These are phyloP conservation scores for Casuarina equisetifolia DNA, from an alignment of 306 rosid genomes.

Conservation along the genomic window DNA sequence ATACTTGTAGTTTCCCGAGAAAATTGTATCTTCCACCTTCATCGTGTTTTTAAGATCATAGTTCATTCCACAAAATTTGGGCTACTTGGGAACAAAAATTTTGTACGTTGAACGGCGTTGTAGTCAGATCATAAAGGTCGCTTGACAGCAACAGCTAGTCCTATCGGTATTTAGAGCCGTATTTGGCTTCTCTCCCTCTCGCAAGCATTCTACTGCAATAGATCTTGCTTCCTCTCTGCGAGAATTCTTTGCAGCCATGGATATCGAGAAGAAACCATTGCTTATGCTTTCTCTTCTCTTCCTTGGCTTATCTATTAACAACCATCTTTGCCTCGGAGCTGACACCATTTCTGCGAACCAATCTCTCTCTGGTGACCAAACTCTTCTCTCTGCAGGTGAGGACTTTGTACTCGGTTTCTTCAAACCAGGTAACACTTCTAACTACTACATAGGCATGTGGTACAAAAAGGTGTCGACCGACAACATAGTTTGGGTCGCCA, in stretches of 20 bases:
- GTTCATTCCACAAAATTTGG: no score
- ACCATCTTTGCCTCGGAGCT: slow-evolving; percentile 32
- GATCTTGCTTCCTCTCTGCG: slow-evolving; percentile 1
- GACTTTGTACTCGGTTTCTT: slow-evolving; percentile 60
- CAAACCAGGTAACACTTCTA: slow-evolving; percentile 46
- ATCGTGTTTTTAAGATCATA: not conserved
- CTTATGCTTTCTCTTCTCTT: slow-evolving; percentile 26
- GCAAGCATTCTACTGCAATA: not conserved
- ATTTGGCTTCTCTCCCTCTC: not conserved
- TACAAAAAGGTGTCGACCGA: slow-evolving; percentile 28
- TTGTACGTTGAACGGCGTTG: slow-evolving; percentile 6
- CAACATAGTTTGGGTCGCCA: slow-evolving; percentile 67
- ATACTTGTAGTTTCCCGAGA: no score
- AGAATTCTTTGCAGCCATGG: slow-evolving; percentile 26
- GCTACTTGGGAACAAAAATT: not conserved
- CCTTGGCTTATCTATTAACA: slow-evolving; percentile 25
- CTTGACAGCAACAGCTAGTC: not conserved
- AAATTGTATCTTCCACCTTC: no score
- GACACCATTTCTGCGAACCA: slow-evolving; percentile 49
- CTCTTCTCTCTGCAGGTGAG: slow-evolving; percentile 43
- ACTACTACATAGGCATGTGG: slow-evolving; percentile 68
- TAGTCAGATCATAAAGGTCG: not conserved
- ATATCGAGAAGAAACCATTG: slow-evolving; percentile 25
- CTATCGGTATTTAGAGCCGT: not conserved
- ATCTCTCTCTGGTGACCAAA: slow-evolving; percentile 60